Base-by-base conservation (phyloP, 306 rosid species). In the Cucurbita argyrosperma region DNA sequence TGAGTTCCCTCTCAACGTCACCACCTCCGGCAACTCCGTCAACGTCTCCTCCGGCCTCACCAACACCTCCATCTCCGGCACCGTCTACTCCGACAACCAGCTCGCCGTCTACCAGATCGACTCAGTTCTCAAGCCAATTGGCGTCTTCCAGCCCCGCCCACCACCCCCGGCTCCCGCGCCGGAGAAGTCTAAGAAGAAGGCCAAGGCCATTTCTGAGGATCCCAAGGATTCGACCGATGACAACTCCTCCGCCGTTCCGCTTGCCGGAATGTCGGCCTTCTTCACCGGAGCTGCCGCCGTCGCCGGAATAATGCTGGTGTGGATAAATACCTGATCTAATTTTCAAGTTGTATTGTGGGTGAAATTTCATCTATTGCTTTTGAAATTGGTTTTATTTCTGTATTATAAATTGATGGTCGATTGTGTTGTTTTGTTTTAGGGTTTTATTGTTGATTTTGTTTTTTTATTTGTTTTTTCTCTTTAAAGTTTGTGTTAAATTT, bases 51-150 rank as follows among this genome's bases (percentile, higher is more conserved):
- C 84, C 3, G 92, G 96, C 0, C 80, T 90, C 55, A 90, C 86
- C 23, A 90, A 90, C 43, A 82, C 83, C 7, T 83, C 89, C 0
- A 19, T 90, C 10, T 86, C 90, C 1, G 96, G 96, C 0, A 83
- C 90, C 1, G 88, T 90, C 4, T 88, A 84, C 72, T 30, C 86
- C 1, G 96, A 90, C 68, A 74, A 72, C 43, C 92, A 90, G 70
- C 88, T 90, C 0, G 96, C 89, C 6, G 81, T 90, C 67, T 90
- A 90, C 35, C 86, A 86, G 39, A 80, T 90, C 19, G 92, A 90
- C 67, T 84, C 80, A 64, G 92, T 86, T 57, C 85, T 90, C 52
- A 84, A 83, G 55, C 92, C 96, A 3, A 64, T 85, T 9, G 89
- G 85, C 6, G 80, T 90, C 76, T 86, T 90, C 2, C 83, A 67